A percentile compares a stretch with the other conserved stretches of the same genome.
phyloP scores from a whole-genome alignment of 75 land plant genomes.

The Chamaecyparis obtusa region DNA sequence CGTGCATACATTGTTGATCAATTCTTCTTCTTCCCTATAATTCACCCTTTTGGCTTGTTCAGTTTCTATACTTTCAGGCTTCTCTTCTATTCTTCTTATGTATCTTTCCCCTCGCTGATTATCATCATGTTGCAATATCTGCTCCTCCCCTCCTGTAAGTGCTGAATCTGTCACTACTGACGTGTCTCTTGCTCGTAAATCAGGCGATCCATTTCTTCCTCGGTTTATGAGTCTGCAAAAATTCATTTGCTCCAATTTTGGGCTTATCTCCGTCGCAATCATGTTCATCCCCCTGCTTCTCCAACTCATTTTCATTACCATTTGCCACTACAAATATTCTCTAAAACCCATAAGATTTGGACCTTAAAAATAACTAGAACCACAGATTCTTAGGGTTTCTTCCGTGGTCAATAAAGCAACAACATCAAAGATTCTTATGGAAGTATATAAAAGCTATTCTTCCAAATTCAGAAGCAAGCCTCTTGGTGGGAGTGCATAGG shows the following conservation, averaged over 20 bases:
- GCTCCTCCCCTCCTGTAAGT: not conserved
- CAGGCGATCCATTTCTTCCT: not conserved
- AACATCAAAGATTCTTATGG: not conserved
- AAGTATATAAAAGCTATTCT: not conserved
- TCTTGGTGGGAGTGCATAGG: not conserved
- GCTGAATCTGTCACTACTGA: not conserved
- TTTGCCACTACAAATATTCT: not conserved
- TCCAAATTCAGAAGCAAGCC: not conserved
- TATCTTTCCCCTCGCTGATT: not conserved
- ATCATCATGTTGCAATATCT: not conserved
- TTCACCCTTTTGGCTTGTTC: not conserved
- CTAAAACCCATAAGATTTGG: not conserved
- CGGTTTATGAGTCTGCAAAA: not conserved
- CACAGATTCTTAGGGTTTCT: not conserved
- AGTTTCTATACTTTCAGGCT: not conserved
- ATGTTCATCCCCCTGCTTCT: not conserved
- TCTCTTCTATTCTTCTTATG: slow-evolving; percentile 1
- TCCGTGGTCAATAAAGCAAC: not conserved
- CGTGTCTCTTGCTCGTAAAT: not conserved
- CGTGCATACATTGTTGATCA: slow-evolving; percentile 35
- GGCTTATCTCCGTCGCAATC: not conserved
- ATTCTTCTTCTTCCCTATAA: slow-evolving; percentile 14
- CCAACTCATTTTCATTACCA: not conserved
- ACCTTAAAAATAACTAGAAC: not conserved
- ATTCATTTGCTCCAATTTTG: not conserved